Base-by-base conservation (phyloP, 768 basidiomycete genomes). In the Kwoniella heveanensis region DNA sequence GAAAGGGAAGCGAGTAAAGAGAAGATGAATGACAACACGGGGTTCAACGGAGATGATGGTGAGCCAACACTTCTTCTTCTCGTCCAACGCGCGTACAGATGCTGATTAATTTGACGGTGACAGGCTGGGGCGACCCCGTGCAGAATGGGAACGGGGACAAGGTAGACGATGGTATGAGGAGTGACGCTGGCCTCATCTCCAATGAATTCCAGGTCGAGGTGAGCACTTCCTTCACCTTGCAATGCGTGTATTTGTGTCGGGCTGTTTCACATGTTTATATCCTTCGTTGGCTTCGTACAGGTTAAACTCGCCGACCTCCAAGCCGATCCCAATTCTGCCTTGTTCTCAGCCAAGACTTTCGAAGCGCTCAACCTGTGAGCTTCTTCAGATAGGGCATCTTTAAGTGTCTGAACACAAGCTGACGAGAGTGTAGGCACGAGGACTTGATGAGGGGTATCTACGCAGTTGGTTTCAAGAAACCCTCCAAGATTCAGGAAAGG, bases 401-500 rank as follows among this genome's bases (percentile, higher is more conserved):
- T 53, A 29, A 57, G 30, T 52, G 26, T 39, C 27, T 48, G 56
- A n/a, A 60, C 27, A n/a, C 8, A 2, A 27, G 54, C 62, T 67
- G 49, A 54, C 36, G 22, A 24, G 17, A n/a, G 7, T 15, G 53
- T 22, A 95, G 92, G 51, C 87, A 90, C 75, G 83, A 86, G 50
- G 91, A 96, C 78, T 84, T 98, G 37, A 85, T 97, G 64, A 94
- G 94, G 80, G 96, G 95, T 22, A 85, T 98, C 30, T 96, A 92
- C 77, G 88, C 89, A 49, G 90, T 96, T 86, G 91, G 91, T 22
- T 99, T 98, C 81, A 90, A 91, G 56, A 96, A 94, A 80, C 96
- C 96, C 8, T 97, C 94, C 30, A 98, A 98, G 82, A 98, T 99
- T 68, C 96, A 99, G 82, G 95, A 97, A 83, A 88, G 90, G 67